phyloP scores from a whole-genome alignment of 345 rosid species.

The Linum tenue region DNA sequence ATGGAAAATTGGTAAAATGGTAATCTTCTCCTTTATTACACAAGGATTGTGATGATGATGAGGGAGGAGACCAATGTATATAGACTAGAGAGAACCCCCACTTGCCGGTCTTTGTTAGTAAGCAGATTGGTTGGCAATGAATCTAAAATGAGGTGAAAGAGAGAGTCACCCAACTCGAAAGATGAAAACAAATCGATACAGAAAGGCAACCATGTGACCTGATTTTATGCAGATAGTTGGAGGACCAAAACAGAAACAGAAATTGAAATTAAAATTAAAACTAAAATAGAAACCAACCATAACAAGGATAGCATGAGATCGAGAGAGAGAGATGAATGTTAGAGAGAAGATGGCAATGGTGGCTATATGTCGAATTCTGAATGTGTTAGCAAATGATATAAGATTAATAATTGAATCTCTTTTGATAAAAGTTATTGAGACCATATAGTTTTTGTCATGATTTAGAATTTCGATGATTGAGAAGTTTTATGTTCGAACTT shows the following conservation, averaged over 20 bases:
- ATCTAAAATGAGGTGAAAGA: not conserved
- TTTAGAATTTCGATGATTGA: no score
- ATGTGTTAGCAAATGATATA: not conserved
- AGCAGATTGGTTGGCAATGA: not conserved
- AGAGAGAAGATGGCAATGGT: conserved; percentile 3
- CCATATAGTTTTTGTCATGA: no score
- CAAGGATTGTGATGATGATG: no score
- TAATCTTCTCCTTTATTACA: not conserved
- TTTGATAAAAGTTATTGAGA: no score
- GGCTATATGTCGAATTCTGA: not conserved
- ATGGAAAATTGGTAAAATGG: not conserved
- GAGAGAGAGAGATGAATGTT: conserved; percentile 7
- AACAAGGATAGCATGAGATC: not conserved
- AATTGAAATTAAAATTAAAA: not conserved
- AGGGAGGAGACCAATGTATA: not conserved
- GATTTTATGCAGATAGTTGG: not conserved
- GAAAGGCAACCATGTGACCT: conserved; percentile 28
- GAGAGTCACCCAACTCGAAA: not conserved
- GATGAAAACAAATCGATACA: conserved; percentile 15
- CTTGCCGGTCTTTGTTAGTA: not conserved
- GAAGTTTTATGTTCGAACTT: no score
- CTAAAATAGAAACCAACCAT: not conserved
- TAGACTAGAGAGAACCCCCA: not conserved
- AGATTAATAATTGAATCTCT: no score
- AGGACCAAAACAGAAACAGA: not conserved